These are phyloP conservation scores for Boletus rubroflammeus DNA, from an alignment of 768 basidiomycete genomes.

Conservation along the genomic window DNA sequence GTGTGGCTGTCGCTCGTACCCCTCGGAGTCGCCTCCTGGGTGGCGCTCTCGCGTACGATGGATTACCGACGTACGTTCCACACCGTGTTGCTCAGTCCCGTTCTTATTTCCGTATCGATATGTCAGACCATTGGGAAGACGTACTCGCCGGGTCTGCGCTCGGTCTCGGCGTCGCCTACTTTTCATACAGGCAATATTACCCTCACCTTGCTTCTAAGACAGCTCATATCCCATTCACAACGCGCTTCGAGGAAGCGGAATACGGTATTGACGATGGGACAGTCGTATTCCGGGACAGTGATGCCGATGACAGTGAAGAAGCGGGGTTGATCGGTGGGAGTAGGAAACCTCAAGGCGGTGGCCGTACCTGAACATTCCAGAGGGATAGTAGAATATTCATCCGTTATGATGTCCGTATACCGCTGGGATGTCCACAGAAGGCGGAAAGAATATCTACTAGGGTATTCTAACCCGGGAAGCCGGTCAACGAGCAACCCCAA, in stretches of 20 bases:
- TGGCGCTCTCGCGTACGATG: slow-evolving; percentile 87
- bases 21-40: slow-evolving; percentile 65
- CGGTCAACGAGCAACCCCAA: background rate
- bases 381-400: background rate
- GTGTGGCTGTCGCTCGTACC: slow-evolving; percentile 82
- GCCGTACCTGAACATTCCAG: background rate
- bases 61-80: slow-evolving; percentile 76
- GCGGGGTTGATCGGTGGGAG: slow-evolving; percentile 16
- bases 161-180: slow-evolving; percentile 68
- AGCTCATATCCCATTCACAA: slow-evolving; percentile 66
- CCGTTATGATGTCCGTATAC: background rate
- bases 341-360: slow-evolving; percentile 5
- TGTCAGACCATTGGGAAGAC: slow-evolving; percentile 86
- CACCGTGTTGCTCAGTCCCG: background rate
- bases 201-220: slow-evolving; percentile 54
- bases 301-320: slow-evolving; percentile 16
- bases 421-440: background rate
- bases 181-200: slow-evolving; percentile 81
- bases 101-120: background rate
- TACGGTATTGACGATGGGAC: background rate
- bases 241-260: slow-evolving; percentile 46
- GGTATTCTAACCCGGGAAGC: background rate
- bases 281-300: slow-evolving; percentile 6
- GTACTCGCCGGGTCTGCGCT: slow-evolving; percentile 75
- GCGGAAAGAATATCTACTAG: background rate